A percentile compares a stretch with the other conserved stretches of the same genome.
Conservation (phyloP, 164 flowering plant species). For the Nymphaea thermarum region DNA sequence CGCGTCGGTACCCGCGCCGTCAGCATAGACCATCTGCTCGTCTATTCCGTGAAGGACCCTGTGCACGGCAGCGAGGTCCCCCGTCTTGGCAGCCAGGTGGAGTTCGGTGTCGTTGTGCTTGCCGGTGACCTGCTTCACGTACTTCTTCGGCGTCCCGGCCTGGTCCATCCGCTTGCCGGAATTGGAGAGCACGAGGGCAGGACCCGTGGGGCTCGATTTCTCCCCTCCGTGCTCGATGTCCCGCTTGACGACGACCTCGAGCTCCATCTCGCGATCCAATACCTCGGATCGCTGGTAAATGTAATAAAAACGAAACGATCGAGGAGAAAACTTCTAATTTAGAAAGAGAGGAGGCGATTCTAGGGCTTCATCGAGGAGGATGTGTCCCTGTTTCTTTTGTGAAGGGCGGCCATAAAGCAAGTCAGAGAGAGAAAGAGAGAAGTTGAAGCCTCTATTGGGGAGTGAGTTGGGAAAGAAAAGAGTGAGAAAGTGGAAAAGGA, state of each 20-base stretch:
- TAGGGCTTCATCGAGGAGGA: too few relatives aligned
- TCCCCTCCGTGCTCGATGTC: background rate
- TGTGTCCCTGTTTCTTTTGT: too few relatives aligned
- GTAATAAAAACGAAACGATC: too few relatives aligned
- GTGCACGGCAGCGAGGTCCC: constrained; percentile 48
- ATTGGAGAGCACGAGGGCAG: constrained; percentile 51
- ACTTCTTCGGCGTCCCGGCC: constrained; percentile 53
- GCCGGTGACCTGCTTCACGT: constrained; percentile 84
- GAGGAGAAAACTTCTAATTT: too few relatives aligned
- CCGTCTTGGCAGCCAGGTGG: constrained; percentile 67
- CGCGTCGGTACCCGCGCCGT: constrained; percentile 58
- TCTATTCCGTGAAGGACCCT: constrained; percentile 54
- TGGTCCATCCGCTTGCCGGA: constrained; percentile 68
- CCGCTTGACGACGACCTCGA: background rate
- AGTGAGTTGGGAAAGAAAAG: too few relatives aligned
- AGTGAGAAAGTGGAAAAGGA: too few relatives aligned
- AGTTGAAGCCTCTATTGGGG: too few relatives aligned
- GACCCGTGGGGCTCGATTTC: constrained; percentile 31
- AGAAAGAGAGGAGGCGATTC: too few relatives aligned
- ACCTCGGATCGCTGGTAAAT: too few relatives aligned
- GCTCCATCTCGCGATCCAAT: background rate
- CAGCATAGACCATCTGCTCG: constrained; percentile 48
- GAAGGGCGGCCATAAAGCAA: too few relatives aligned
- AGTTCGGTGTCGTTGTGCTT: constrained; percentile 77
- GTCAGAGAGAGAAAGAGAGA: too few relatives aligned